A percentile compares a stretch with the other conserved stretches of the same genome.
Evolutionary conservation across 164 flowering plant species (phyloP).

Genomic region (Stephania cephalantha): DNA sequence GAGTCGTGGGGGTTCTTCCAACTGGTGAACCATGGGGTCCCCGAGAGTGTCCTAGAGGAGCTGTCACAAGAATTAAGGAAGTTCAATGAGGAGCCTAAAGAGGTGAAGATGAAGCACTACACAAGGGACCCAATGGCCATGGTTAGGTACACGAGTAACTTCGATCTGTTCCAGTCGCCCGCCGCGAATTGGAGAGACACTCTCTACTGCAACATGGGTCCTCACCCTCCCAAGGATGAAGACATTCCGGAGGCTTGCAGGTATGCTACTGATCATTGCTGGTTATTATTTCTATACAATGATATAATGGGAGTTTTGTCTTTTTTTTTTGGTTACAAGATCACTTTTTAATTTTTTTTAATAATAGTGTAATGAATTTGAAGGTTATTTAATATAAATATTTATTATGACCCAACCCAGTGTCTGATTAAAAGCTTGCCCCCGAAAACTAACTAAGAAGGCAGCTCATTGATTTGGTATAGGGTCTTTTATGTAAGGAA

Average conservation of each 20-base stretch:
- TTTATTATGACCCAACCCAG: no score
- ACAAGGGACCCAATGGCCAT: conserved; percentile 1
- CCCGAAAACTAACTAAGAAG: no score
- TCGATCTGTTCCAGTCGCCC: conserved; percentile 2
- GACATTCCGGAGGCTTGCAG: conserved; percentile 1
- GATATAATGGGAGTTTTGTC: no score
- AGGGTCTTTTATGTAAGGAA: no score
- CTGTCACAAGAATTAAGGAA: background rate
- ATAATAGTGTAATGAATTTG: no score
- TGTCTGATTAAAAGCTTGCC: no score
- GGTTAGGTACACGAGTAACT: background rate
- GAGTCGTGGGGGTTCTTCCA: conserved; percentile 11
- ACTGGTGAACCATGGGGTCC: conserved; percentile 2
- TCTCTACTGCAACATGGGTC: background rate
- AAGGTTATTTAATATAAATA: no score
- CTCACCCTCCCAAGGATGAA: background rate
- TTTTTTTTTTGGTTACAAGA: no score
- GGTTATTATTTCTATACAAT: no score
- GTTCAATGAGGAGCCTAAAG: background rate
- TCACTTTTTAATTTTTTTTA: no score
- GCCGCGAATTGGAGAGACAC: conserved; percentile 8
- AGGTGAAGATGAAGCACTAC: conserved; percentile 6
- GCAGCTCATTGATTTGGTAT: no score
- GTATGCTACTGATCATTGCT: background rate
- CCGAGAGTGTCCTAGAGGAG: background rate